Evolutionary conservation across 176 grass and related monocot species (phyloP).

Genomic region (Cenchrus fungigraminus): DNA sequence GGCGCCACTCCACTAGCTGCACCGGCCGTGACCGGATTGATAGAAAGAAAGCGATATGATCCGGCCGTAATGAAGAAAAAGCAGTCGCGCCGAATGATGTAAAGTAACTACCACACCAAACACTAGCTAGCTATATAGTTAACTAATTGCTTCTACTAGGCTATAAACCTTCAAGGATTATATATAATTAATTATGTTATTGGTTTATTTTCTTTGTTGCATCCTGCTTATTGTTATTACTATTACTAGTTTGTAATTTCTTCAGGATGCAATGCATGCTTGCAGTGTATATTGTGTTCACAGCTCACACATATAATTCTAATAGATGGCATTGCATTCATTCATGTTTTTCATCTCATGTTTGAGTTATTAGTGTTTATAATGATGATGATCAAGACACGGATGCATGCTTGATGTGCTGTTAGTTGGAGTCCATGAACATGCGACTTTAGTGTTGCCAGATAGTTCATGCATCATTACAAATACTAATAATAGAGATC

Average conservation of each 20-base stretch:
- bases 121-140: not conserved
- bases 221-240: not conserved
- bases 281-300: too few relatives aligned
- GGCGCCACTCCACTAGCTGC: slow-evolving; percentile 48
- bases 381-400: not conserved
- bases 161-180: not conserved
- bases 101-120: not conserved
- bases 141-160: not conserved
- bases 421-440: not conserved
- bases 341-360: not conserved
- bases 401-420: not conserved
- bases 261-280: not conserved
- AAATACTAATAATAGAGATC: too few relatives aligned
- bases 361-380: not conserved
- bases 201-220: not conserved
- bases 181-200: not conserved
- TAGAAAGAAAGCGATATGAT: slow-evolving; percentile 34
- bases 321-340: not conserved
- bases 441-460: too few relatives aligned
- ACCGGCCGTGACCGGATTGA: slow-evolving; percentile 37
- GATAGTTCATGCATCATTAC: too few relatives aligned
- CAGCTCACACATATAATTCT: not conserved
- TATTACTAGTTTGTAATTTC: not conserved
- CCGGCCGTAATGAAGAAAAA: not conserved
- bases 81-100: slow-evolving; percentile 6